Percentiles rank a stretch among this genome's conserved stretches.
phyloP scores from a whole-genome alignment of 306 rosid species.

The Glycine tomentella region DNA sequence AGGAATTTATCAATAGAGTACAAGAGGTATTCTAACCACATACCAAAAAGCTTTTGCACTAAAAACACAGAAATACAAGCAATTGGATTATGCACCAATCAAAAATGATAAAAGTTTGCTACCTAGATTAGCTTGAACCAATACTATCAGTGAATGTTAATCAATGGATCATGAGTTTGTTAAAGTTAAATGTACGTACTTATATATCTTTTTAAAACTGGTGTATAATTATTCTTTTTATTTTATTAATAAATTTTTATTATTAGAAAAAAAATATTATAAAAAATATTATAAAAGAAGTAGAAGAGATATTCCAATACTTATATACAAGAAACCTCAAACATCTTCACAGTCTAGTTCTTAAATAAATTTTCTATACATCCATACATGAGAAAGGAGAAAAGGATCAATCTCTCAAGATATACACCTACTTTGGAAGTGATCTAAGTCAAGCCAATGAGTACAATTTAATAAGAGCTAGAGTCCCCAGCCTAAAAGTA shows the following conservation, averaged over 20 bases:
- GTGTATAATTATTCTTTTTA: background rate
- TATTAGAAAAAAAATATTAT: background rate
- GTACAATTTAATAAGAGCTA: too few relatives aligned
- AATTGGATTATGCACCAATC: background rate
- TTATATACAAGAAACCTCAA: background rate
- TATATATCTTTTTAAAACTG: background rate
- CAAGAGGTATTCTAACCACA: background rate
- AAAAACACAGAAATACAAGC: background rate
- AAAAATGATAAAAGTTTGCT: background rate
- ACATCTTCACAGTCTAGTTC: background rate
- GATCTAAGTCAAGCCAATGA: too few relatives aligned
- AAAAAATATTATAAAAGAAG: background rate
- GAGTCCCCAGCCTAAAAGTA: too few relatives aligned
- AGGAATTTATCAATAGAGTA: background rate
- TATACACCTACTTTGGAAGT: background rate
- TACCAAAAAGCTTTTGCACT: background rate
- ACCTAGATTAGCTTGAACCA: background rate
- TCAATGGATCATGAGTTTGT: background rate
- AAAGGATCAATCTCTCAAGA: background rate
- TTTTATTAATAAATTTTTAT: background rate
- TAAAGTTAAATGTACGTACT: background rate
- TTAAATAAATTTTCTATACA: background rate
- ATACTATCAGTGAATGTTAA: background rate
- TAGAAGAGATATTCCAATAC: background rate
- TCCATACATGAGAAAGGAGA: background rate